Conservation (phyloP, 108 stramenopile genomes). For the Skeletonema marinoi region DNA sequence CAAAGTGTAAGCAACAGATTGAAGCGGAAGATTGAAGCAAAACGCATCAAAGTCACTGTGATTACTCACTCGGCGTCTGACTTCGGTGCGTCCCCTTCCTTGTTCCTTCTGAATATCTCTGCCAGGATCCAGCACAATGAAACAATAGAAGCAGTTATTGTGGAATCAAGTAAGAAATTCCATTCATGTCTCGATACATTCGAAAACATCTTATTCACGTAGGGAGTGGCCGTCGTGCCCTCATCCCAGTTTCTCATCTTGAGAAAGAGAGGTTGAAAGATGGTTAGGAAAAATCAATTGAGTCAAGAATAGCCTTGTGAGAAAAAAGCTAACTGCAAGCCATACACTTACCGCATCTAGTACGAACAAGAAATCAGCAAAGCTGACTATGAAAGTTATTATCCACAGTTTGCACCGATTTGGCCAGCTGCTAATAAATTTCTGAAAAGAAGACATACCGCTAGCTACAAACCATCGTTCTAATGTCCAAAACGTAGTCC, state of each 20-base stretch:
- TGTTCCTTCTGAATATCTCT: constrained; percentile 68
- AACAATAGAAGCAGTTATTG: constrained; percentile 44
- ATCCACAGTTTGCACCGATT: constrained; percentile 77
- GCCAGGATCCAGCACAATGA: constrained; percentile 54
- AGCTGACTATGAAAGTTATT: constrained; percentile 50
- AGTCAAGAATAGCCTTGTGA: no score
- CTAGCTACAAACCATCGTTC: constrained; percentile 62
- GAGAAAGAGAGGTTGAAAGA: no score
- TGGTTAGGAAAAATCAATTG: no score
- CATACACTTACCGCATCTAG: constrained; percentile 36
- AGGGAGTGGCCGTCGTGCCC: constrained; percentile 7
- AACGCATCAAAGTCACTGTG: neutral
- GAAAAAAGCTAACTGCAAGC: no score
- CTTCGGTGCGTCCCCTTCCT: constrained; percentile 34
- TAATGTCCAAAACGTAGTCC: constrained; percentile 46
- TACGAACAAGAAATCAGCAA: constrained; percentile 62
- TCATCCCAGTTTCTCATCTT: constrained; percentile 20
- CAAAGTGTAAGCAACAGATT: neutral
- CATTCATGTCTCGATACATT: constrained; percentile 48
- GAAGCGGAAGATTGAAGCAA: neutral
- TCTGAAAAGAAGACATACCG: constrained; percentile 51
- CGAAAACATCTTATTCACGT: constrained; percentile 14
- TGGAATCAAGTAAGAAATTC: constrained; percentile 48
- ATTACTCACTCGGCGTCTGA: constrained; percentile 42
- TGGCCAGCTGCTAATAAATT: constrained; percentile 71